Conservation (phyloP, 2,329 filamentous ascomycete genomes). For the Uncinocarpus reesii region DNA sequence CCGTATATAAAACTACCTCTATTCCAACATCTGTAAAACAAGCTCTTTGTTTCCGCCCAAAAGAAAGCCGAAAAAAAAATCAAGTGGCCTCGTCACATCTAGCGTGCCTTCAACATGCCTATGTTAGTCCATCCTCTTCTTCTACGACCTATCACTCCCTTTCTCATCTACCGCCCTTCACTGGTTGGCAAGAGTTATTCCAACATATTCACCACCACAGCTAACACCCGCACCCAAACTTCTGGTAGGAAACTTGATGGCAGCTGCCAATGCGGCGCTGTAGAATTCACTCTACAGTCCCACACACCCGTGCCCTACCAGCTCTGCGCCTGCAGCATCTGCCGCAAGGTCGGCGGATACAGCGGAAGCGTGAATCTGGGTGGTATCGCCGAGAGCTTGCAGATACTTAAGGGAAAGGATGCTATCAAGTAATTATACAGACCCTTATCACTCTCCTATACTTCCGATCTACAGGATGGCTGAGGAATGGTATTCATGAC, state of each 20-base stretch:
- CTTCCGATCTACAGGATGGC: neutral
- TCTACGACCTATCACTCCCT: neutral
- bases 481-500: neutral
- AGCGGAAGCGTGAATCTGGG: slow-evolving; percentile 40
- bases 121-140: slow-evolving; percentile 19
- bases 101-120: slow-evolving; percentile 17
- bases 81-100: neutral
- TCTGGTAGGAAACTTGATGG: slow-evolving; percentile 37
- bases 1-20: neutral
- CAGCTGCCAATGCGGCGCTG: slow-evolving; percentile 41
- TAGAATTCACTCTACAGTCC: slow-evolving; percentile 40
- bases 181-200: neutral
- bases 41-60: no score
- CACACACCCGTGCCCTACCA: slow-evolving; percentile 42
- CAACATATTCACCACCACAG: neutral
- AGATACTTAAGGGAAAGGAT: slow-evolving; percentile 35
- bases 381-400: slow-evolving; percentile 34
- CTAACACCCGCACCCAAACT: neutral
- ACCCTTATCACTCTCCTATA: neutral
- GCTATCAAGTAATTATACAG: slow-evolving; percentile 35
- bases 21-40: neutral
- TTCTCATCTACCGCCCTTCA: neutral
- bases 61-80: no score
- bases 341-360: slow-evolving; percentile 40
- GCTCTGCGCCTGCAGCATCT: slow-evolving; percentile 42